Conservation (phyloP, 78 protist species). For the Emiliania huxleyi region DNA sequence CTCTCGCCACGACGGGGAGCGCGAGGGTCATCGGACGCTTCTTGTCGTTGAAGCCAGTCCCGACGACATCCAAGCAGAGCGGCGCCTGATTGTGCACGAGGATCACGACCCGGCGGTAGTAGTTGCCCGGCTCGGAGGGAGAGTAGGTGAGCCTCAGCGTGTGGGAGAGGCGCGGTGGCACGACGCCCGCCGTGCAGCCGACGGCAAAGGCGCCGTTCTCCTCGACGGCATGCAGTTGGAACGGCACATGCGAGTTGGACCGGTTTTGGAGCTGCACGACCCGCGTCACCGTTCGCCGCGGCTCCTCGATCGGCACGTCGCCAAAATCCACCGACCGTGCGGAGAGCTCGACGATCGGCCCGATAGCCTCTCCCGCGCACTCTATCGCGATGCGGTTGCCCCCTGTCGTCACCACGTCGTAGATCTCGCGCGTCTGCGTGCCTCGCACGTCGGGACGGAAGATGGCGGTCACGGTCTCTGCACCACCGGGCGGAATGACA, state of each 20-base stretch:
- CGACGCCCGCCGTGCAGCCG: not conserved
- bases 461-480: not conserved
- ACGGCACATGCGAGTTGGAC: not conserved
- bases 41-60: not conserved
- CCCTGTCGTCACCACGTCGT: not conserved
- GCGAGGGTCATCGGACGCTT: not conserved
- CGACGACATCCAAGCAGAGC: not conserved
- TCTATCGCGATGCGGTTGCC: not conserved
- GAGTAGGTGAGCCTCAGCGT: not conserved
- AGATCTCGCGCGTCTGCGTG: not conserved
- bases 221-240: not conserved
- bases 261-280: not conserved
- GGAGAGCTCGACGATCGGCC: not conserved
- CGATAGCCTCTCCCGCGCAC: not conserved
- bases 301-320: not conserved
- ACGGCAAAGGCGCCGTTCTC: not conserved
- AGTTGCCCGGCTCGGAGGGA: slow-evolving; percentile 1
- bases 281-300: not conserved
- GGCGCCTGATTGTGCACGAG: not conserved
- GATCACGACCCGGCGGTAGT: not conserved
- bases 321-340: not conserved
- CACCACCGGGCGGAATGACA: not conserved
- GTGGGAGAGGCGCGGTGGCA: not conserved
- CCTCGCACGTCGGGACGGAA: not conserved
- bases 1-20: not conserved